phyloP scores from a whole-genome alignment of 2,329 filamentous ascomycete genomes.

The Hypoxylon sp. region DNA sequence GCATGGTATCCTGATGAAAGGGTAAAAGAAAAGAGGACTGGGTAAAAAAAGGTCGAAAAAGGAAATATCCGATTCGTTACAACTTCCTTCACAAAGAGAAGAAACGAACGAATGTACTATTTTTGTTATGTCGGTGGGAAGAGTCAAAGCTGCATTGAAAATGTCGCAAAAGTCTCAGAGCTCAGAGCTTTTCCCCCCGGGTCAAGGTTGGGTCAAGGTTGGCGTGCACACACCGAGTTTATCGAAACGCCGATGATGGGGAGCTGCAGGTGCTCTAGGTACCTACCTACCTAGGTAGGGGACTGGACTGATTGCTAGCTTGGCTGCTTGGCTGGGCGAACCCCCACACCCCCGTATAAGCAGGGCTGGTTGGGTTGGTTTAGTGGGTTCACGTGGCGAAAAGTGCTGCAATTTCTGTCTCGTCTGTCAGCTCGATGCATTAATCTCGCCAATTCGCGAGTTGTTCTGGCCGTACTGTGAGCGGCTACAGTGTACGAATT shows the following conservation, averaged over 20 bases:
- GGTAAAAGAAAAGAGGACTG: neutral
- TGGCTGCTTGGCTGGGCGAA: neutral
- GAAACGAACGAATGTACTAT: neutral
- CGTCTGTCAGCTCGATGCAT: neutral
- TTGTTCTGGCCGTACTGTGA: slow-evolving; percentile 8
- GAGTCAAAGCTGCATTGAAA: slow-evolving; percentile 21
- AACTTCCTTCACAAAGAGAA: neutral
- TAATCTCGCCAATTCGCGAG: neutral
- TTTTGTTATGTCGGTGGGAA: slow-evolving; percentile 23
- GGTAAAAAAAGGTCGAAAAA: neutral
- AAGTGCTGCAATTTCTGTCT: neutral
- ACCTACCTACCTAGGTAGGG: neutral
- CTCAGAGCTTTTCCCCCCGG: neutral
- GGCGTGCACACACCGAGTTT: slow-evolving; percentile 22
- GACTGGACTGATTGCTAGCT: slow-evolving; percentile 12
- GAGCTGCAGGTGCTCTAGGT: no score
- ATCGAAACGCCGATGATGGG: slow-evolving; percentile 24
- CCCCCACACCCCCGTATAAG: neutral
- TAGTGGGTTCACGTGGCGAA: slow-evolving; percentile 20
- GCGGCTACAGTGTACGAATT: neutral
- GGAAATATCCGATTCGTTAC: slow-evolving; percentile 9
- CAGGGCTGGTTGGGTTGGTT: neutral
- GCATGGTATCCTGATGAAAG: slow-evolving; percentile 42
- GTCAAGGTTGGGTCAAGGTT: neutral
- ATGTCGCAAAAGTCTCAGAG: slow-evolving; percentile 27